Evolutionary conservation across 345 rosid genomes (phyloP).

Genomic region (Melastoma malabathricum): DNA sequence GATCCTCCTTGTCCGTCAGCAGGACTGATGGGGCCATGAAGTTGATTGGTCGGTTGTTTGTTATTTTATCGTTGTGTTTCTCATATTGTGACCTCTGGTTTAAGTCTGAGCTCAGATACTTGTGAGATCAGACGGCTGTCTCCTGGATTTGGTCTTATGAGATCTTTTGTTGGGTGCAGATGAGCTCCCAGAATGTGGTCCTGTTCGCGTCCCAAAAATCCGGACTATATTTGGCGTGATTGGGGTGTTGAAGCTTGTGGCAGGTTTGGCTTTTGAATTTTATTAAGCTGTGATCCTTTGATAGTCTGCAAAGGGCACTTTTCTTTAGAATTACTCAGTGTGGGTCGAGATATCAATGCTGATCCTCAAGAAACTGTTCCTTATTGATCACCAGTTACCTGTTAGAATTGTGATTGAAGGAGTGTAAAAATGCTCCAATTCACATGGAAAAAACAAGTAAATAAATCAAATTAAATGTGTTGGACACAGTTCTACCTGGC

Average conservation of each 20-base stretch:
- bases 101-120: not conserved
- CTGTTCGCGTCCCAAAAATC: constrained; percentile 79
- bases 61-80: too few species aligned
- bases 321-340: too few species aligned
- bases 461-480: too few species aligned
- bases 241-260: constrained; percentile 88
- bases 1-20: constrained; percentile 48
- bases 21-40: constrained; percentile 70
- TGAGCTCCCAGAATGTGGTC: constrained; percentile 47
- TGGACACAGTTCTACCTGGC: too few species aligned
- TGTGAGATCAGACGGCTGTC: not conserved
- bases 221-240: constrained; percentile 60
- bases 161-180: constrained; percentile 19
- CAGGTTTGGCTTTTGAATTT: constrained; percentile 36
- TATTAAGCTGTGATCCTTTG: not conserved
- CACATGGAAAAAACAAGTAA: too few species aligned
- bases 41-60: constrained; percentile 40
- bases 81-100: not conserved
- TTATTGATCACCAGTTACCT: too few species aligned
- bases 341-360: too few species aligned
- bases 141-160: not conserved
- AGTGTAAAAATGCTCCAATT: too few species aligned
- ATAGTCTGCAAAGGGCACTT: too few species aligned
- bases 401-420: too few species aligned
- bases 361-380: too few species aligned